Evolutionary conservation across 2,329 filamentous ascomycete species (phyloP).

Genomic region (Pseudogymnoascus verrucosus): DNA sequence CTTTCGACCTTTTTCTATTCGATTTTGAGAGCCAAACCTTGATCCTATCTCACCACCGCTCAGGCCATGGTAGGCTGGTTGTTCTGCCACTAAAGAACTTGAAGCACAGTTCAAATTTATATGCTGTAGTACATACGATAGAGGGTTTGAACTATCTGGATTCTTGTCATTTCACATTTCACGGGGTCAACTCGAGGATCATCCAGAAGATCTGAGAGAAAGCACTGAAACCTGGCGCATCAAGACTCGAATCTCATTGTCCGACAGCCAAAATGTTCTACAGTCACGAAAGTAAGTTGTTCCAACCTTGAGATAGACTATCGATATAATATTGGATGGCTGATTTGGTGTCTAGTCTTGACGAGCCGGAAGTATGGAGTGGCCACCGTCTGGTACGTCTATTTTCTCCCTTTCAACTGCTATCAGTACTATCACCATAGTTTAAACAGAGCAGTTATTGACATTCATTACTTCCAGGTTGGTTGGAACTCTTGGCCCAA

Average conservation of each 20-base stretch:
- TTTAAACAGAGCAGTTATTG: background rate
- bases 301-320: background rate
- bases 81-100: background rate
- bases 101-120: background rate
- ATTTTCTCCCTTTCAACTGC: background rate
- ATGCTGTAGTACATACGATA: background rate
- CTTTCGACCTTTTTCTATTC: background rate
- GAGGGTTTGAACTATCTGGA: background rate
- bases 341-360: conserved; percentile 48
- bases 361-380: conserved; percentile 84
- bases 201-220: background rate
- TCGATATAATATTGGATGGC: background rate
- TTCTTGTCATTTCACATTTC: background rate
- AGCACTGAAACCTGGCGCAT: background rate
- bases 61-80: background rate
- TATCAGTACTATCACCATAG: background rate
- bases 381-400: conserved; percentile 78
- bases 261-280: conserved; percentile 65
- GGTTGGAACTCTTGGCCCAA: conserved; percentile 76
- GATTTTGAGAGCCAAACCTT: background rate
- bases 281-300: conserved; percentile 74
- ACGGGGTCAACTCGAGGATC: background rate
- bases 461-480: conserved; percentile 50
- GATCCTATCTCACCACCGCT: background rate
- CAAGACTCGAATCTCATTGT: background rate